Evolutionary conservation across 345 rosid genomes (phyloP), one percentile per base, ranked within the genome.

Genomic region (Camelina hispida): DNA sequence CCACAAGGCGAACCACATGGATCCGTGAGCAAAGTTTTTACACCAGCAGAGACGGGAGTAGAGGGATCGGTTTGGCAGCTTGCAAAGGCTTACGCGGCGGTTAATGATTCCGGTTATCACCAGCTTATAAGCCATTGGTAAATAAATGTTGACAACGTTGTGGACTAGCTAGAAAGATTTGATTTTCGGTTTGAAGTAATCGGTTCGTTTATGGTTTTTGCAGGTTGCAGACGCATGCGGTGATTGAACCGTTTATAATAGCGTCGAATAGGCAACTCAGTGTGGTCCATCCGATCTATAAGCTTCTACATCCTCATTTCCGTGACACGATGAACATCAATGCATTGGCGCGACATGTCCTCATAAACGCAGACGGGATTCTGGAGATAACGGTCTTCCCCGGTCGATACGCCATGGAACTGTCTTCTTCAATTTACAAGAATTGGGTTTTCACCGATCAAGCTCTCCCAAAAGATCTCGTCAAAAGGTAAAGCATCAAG

Each of bases 121-220:
- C 97, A 91, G 78, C 97, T 94, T 59, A 68, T 94, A 73, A 86
- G 95, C 83, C 97, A 94, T 72, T 91, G 96, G 97, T 93, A 90
- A 66, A 63, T 46, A 63, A 22, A 22, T 34, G 46, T 56, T 28
- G 15, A 72, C 5, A 34, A 28, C 20, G 55, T 47, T 77, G 23
- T 70, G 60, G 54, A 52, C 5, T 23, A 51, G 4, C 12, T 43
- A 43, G 58, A 8, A 6, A 54, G 13, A 55, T n/a, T 30, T 71
- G 42, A 70, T 58, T 40, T 28, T 56, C 0, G 53, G 55, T 40
- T 23, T 61, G 1, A 51, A 16, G 25, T 62, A 53, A 63, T 10
- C 2, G 20, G 56, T 35, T 52, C 7, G 1, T 30, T 48, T 35
- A 7, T 22, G 4, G 16, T 3, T 30, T 58, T 78, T 75, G 66